Evolutionary conservation across 352 stramenopile genomes (phyloP), one percentile per base, ranked within the genome.

Genomic region (Pythium coloratum): DNA sequence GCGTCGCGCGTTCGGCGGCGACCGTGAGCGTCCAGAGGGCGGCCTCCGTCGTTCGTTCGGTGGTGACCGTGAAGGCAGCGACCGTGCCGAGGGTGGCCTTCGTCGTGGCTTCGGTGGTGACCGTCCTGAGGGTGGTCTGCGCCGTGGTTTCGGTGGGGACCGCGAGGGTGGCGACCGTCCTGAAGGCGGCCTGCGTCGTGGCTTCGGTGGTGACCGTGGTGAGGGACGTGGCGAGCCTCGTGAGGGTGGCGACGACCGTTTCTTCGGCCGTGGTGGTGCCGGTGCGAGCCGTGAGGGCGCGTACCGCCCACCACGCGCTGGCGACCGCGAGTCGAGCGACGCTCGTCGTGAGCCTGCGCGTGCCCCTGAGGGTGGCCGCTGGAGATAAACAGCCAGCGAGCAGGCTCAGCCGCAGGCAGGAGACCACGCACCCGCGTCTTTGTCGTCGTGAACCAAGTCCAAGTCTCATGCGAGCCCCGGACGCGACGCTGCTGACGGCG

Each of bases 311-410:
- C 79, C 76, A 58, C 75, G 75, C 58, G 76, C 67, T 14, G 69
- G 78, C 33, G 69, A 64, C 61, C 55, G 64, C 13, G 62, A 70
- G 16, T 55, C 56, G 64, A 24, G 57, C 32, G 64, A 62, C 30
- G 62, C 72, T 12, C 69, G 66, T 62, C 78, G 80, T 24, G 78
- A 85, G 49, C 32, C 40, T 46, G 54, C 70, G 28, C 80, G 80
- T 33, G 80, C 82, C 13, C 82, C 80, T 33, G 80, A 91, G 47
- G 89, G 79, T 64, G 82, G 82, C 24, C 79, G 80, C 42, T 91
- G 82, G 82, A 83, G 82, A 82, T 91, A 84, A 72, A 62, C 34
- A n/a, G 84, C 74, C 40, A 36, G 49, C 30, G 2, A 30, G 20
- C 54, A 26, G 54, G 16, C 32, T 59, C 28, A 26, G 33, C 16